Conservation (phyloP, 2,329 filamentous ascomycete species). For the Xylaria sp. region DNA sequence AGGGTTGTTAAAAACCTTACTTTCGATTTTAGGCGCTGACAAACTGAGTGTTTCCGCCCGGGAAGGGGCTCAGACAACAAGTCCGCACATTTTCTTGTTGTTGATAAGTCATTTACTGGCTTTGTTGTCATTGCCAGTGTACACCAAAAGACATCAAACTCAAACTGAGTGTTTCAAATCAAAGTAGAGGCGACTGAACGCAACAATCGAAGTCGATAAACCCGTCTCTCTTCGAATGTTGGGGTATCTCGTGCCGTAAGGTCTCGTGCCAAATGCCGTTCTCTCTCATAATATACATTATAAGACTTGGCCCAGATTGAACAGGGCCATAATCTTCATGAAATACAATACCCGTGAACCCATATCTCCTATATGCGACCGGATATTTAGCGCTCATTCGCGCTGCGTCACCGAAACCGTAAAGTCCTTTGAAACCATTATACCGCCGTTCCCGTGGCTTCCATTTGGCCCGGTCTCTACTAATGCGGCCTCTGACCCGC, state of each 20-base stretch:
- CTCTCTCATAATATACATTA: constrained; percentile 35
- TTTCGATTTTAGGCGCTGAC: background rate
- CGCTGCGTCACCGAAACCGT: constrained; percentile 34
- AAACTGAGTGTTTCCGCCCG: background rate
- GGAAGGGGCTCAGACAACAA: background rate
- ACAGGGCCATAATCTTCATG: background rate
- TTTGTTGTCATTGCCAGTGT: background rate
- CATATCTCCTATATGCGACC: constrained; percentile 6
- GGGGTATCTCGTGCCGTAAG: constrained; percentile 22
- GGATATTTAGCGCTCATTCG: constrained; percentile 7
- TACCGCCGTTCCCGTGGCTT: constrained; percentile 22
- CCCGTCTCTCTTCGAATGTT: background rate
- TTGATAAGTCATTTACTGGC: background rate
- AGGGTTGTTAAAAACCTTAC: background rate
- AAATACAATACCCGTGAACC: background rate
- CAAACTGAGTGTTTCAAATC: background rate
- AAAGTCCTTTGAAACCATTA: constrained; percentile 37
- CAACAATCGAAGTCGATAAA: background rate
- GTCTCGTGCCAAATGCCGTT: background rate
- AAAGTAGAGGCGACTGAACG: background rate
- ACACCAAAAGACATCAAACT: background rate
- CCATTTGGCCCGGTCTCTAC: constrained; percentile 10
- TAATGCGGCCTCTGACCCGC: constrained; percentile 28
- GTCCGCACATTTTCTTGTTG: background rate
- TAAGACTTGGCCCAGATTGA: background rate